Conservation (phyloP, 2,329 filamentous ascomycete species). For the Fusarium sp. region DNA sequence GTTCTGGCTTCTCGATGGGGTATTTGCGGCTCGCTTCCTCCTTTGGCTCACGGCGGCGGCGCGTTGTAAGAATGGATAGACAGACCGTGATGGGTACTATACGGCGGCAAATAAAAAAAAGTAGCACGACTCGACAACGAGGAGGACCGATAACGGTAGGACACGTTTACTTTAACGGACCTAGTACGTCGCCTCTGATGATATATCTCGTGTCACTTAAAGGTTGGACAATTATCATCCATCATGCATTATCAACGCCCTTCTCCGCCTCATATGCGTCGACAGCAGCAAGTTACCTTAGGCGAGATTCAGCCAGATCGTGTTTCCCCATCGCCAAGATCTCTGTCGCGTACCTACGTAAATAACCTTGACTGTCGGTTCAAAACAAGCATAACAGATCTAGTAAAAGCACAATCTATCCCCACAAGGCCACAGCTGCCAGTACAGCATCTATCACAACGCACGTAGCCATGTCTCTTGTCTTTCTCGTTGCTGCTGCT, state of each 20-base stretch:
- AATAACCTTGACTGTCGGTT: neutral
- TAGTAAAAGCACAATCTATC: slow-evolving; percentile 14
- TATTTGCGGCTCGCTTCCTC: neutral
- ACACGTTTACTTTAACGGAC: neutral
- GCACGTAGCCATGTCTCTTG: slow-evolving; percentile 2
- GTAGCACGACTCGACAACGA: neutral
- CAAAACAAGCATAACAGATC: slow-evolving; percentile 16
- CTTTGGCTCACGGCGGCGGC: neutral
- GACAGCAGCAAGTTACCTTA: neutral
- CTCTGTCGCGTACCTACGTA: neutral
- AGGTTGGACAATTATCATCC: neutral
- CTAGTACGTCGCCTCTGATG: neutral
- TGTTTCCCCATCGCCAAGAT: slow-evolving; percentile 3
- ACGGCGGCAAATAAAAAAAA: neutral
- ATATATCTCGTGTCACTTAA: slow-evolving; percentile 18
- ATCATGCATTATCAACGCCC: neutral
- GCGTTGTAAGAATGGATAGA: neutral
- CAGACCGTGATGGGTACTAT: neutral
- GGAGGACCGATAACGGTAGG: neutral
- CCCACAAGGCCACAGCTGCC: slow-evolving; percentile 9
- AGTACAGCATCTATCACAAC: neutral
- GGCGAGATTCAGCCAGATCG: neutral
- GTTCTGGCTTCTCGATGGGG: slow-evolving; percentile 1
- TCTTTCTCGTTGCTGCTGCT: neutral
- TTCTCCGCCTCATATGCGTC: neutral